Conservation (phyloP, 371 early-diverging fungal species). For the Mortierella sp. region DNA sequence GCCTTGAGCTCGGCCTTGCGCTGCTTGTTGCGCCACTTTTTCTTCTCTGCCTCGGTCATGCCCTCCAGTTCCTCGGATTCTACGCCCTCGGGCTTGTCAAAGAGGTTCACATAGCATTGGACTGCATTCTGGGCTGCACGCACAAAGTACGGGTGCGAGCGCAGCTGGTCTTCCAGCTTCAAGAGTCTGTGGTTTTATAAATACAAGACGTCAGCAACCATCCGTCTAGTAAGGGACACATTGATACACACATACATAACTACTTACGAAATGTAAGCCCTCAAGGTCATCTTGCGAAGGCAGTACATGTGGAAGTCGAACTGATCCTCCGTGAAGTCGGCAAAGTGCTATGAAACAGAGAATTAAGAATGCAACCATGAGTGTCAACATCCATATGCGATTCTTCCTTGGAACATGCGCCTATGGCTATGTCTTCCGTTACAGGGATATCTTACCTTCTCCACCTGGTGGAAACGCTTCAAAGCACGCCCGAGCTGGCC, state of each 20-base stretch:
- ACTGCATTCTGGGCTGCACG: constrained; percentile 84
- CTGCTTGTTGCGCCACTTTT: constrained; percentile 59
- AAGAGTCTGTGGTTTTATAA: constrained; percentile 57
- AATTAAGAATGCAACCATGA: background rate
- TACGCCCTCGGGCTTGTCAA: constrained; percentile 67
- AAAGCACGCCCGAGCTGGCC: constrained; percentile 84
- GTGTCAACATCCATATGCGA: background rate
- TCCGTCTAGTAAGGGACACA: background rate
- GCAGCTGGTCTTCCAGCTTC: constrained; percentile 80
- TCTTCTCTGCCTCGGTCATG: constrained; percentile 74
- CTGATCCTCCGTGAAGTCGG: constrained; percentile 92
- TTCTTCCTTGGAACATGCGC: too few relatives aligned
- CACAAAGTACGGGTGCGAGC: constrained; percentile 77
- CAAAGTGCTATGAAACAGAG: constrained; percentile 58
- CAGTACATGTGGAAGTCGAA: constrained; percentile 97
- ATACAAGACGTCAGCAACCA: background rate
- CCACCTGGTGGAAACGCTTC: constrained; percentile 87
- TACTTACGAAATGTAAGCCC: constrained; percentile 79
- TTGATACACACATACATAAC: too few relatives aligned
- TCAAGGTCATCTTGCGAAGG: constrained; percentile 89
- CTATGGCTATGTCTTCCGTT: too few relatives aligned
- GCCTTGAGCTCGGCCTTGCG: constrained; percentile 56
- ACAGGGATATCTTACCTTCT: too few relatives aligned
- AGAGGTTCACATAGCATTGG: constrained; percentile 72
- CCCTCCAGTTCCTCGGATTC: constrained; percentile 61